Base-by-base conservation (phyloP, 352 stramenopile genomes). In the Phytophthora pluvialis region DNA sequence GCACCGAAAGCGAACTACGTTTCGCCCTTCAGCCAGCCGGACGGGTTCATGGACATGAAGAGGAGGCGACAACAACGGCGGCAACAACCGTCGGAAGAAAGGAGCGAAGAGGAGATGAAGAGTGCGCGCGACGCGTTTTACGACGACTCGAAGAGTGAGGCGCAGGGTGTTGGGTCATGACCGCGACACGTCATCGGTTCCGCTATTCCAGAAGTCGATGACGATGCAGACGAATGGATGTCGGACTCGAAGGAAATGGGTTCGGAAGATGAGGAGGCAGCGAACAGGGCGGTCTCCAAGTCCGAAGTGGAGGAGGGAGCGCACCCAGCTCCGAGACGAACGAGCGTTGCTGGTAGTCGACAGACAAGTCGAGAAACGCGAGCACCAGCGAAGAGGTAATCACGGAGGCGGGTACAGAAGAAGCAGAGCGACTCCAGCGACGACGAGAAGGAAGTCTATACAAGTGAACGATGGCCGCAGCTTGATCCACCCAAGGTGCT, bases 231-330 rank as follows among this genome's bases (percentile, higher is more conserved):
- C 44, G 73, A 73, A 2, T 91, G 81, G 81, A 70, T 91, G 9
- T 91, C 81, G 1, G 86, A 90, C 48, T 77, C 75, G 0, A 81
- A 87, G 47, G 78, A 88, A 36, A 63, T 71, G n/a, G n/a, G 21
- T 4, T 73, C 44, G 10, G 54, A 60, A 5, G 59, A 50, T 43
- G 57, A 76, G 25, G 26, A 60, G 10, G 39, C 26, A 25, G 39
- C 26, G 4, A 55, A 33, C 5, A 33, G 13, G 15, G 18, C 44
- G 7, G 29, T 5, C 15, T 44, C 5, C 29, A 29, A 44, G 26
- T 48, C 25, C 38, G 45, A 42, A 11, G 21, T 21, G 21, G 21
- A 21, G 21, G 21, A 21, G 21, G 2, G 21, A 21, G 21, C 21
- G 21, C 21, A 21, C 21, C 21, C 21, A 21, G 21, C 21, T 21